phyloP scores from a whole-genome alignment of 345 rosid species.

The Mallotus nudiflorus region DNA sequence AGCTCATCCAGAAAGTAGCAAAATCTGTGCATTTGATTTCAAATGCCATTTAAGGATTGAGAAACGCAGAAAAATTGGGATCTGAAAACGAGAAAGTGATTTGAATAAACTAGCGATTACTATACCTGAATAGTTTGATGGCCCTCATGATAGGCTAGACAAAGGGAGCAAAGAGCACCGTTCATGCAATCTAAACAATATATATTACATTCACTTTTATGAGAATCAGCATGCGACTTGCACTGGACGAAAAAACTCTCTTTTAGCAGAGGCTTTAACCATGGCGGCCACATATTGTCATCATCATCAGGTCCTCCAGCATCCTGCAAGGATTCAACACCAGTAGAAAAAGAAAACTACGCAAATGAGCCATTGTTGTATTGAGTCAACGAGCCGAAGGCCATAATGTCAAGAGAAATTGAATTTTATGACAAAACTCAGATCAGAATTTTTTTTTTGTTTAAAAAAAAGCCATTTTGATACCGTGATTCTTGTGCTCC shows the following conservation, averaged over 20 bases:
- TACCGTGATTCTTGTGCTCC: conserved; percentile 63
- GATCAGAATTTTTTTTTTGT: too few relatives aligned
- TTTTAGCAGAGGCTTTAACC: conserved; percentile 53
- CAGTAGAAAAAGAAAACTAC: neutral
- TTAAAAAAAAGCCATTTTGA: neutral
- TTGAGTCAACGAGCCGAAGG: neutral
- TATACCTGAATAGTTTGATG: conserved; percentile 58
- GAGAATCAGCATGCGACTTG: conserved; percentile 54
- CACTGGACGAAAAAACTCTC: conserved; percentile 61
- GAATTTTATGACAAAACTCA: neutral
- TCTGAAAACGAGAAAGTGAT: neutral
- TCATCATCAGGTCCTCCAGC: conserved; percentile 58
- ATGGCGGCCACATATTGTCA: conserved; percentile 55
- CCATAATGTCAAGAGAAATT: neutral
- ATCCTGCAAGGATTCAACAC: conserved; percentile 33
- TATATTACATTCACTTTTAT: conserved; percentile 70
- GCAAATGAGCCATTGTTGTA: neutral
- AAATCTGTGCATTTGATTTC: neutral
- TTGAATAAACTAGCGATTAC: neutral
- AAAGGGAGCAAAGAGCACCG: conserved; percentile 59
- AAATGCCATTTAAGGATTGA: neutral
- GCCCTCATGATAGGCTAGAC: conserved; percentile 52
- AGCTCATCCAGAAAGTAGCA: neutral
- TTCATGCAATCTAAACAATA: conserved; percentile 58
- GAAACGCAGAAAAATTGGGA: conserved; percentile 1